Base-by-base conservation (phyloP, 805 yeast species). In the Saccharomycopsis fermentans region DNA sequence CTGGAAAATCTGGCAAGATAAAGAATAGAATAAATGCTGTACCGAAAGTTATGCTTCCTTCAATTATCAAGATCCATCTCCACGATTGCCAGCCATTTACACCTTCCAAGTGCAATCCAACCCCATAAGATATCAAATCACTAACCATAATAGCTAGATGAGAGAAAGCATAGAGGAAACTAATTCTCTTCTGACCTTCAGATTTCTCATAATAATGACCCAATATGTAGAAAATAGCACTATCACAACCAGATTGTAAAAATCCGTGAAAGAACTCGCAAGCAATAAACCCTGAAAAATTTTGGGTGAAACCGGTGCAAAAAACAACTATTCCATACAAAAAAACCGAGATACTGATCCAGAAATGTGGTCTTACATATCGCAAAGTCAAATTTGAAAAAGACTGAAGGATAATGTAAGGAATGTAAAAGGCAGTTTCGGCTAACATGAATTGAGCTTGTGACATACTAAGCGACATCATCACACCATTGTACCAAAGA, bases 401-500 rank as follows among this genome's bases (percentile, higher is more conserved):
- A 43, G 51, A 58, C 32, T 60, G 61, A 53, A 60, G 55, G 27
- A 60, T 21, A 29, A 58, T 39, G 26, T 54, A 60, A 6, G 62
- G 62, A 26, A 52, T 56, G 40, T 50, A 86, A 69, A 86, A 86
- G 9, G 85, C 79, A 9, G 87, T 82, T 64, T 86, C 74, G 2
- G 86, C 85, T 35, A 74, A 75, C 66, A 83, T 81, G 73, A 77
- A 84, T 65, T 86, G 84, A 62, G 76, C 74, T 6, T 86, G 84
- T 1, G 69, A 67, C 52, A 86, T 73, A n/a, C 74, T 65, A 51
- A 86, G 69, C 58, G 81, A 84, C 1, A 65, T 69, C 24, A 74
- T 72, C 71, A 86, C 71, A 9, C 88, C 87, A 65, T 84, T 84
- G 56, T 82, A 74, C 61, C 80, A 79, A 14, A 91, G 90, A 67